Conservation (phyloP, 495 filamentous ascomycete genomes). For the Penicillium malachiteum region DNA sequence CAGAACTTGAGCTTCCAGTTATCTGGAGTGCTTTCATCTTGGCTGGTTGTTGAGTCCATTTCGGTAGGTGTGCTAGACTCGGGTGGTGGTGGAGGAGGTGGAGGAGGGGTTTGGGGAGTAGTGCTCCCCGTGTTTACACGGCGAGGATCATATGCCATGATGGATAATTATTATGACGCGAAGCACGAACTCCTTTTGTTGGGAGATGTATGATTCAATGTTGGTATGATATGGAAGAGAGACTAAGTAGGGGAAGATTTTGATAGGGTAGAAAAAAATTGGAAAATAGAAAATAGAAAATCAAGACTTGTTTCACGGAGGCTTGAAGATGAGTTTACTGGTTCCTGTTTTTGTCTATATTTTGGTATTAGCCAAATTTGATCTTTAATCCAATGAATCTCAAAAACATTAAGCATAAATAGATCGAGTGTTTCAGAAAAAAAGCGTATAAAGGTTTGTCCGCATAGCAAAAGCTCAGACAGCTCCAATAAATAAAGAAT, state of each 20-base stretch:
- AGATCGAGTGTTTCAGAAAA: slow-evolving; percentile 28
- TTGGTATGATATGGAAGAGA: slow-evolving; percentile 5
- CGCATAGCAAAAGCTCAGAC: slow-evolving; percentile 70
- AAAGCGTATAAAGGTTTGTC: slow-evolving; percentile 53
- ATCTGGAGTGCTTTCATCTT: slow-evolving; percentile 42
- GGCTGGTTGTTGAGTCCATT: slow-evolving; percentile 18
- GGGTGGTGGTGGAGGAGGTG: slow-evolving; percentile 54
- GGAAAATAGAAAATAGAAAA: slow-evolving; percentile 7
- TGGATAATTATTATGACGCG: slow-evolving; percentile 15
- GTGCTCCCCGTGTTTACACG: slow-evolving; percentile 46
- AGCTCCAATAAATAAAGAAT: slow-evolving; percentile 85
- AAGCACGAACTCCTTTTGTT: neutral
- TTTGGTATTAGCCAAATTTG: slow-evolving; percentile 24
- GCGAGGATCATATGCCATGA: slow-evolving; percentile 58
- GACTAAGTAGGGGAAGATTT: slow-evolving; percentile 11
- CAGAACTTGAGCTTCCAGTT: slow-evolving; percentile 90
- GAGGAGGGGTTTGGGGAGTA: slow-evolving; percentile 44
- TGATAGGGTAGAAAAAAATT: neutral
- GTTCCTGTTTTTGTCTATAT: slow-evolving; percentile 34
- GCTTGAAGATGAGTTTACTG: slow-evolving; percentile 41
- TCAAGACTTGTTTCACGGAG: slow-evolving; percentile 28
- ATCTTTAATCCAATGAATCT: neutral
- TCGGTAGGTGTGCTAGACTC: slow-evolving; percentile 22
- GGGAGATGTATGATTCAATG: neutral
- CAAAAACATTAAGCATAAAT: slow-evolving; percentile 5